Percentiles rank a stretch among this genome's conserved stretches.
Conservation (phyloP, 345 rosid genomes). For the Gossypium australe region DNA sequence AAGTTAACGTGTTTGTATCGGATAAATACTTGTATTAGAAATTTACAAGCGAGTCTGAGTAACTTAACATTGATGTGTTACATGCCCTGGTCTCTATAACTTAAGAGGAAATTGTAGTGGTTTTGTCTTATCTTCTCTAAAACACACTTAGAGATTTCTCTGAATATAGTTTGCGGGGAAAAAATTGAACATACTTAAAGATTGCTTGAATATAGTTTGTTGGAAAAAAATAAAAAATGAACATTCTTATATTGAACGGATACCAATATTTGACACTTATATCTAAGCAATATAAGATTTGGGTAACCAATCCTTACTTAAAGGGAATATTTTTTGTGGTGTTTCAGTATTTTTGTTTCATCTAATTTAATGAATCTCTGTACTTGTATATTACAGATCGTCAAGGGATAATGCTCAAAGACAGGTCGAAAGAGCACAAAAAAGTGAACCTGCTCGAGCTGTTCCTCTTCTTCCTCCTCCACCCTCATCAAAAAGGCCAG, state of each 20-base stretch:
- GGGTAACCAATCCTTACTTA: not conserved
- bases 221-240: not conserved
- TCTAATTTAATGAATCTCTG: not conserved
- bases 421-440: constrained; percentile 37
- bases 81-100: not conserved
- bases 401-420: constrained; percentile 47
- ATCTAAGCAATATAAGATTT: not conserved
- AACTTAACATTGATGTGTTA: not conserved
- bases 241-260: not conserved
- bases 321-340: not conserved
- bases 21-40: not conserved
- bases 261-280: not conserved
- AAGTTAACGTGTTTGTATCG: not conserved
- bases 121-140: not conserved
- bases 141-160: not conserved
- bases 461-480: constrained; percentile 85
- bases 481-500: constrained; percentile 74
- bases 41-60: not conserved
- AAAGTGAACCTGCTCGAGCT: constrained; percentile 28
- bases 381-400: constrained; percentile 40
- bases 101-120: not conserved
- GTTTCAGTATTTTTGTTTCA: not conserved
- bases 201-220: not conserved
- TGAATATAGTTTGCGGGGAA: not conserved
- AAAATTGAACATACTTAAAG: no score